A percentile compares a stretch with the other conserved stretches of the same genome.
Conservation (phyloP, 441 rosid species). For the Pelargonium exstipulatum region DNA sequence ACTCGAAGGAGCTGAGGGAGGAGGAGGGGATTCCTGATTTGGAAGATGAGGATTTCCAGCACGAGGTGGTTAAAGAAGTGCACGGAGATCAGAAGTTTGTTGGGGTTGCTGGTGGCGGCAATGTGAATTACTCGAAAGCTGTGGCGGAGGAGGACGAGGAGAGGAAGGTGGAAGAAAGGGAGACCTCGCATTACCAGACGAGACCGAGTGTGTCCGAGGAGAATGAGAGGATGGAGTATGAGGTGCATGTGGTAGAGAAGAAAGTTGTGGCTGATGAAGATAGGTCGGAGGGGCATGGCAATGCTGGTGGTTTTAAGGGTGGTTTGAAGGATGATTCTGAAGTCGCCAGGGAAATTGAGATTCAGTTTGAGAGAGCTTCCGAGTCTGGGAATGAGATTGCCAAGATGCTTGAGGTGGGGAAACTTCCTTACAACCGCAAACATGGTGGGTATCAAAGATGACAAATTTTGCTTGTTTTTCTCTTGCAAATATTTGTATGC, state of each 20-base stretch:
- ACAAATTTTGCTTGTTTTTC: neutral
- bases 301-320: conserved; percentile 31
- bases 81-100: conserved; percentile 43
- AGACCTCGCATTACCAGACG: conserved; percentile 47
- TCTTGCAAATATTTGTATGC: neutral
- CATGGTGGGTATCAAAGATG: conserved; percentile 35
- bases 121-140: conserved; percentile 21
- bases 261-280: conserved; percentile 46
- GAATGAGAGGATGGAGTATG: conserved; percentile 35
- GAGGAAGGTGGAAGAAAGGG: conserved; percentile 31
- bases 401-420: conserved; percentile 77
- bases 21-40: conserved; percentile 94
- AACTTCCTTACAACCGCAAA: conserved; percentile 66
- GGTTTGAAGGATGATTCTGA: conserved; percentile 39
- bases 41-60: conserved; percentile 63
- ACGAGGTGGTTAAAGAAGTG: conserved; percentile 73
- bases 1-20: conserved; percentile 75
- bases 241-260: conserved; percentile 60
- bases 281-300: conserved; percentile 38
- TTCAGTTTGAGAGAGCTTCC: conserved; percentile 70
- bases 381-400: conserved; percentile 75
- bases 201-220: conserved; percentile 49
- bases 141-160: conserved; percentile 18
- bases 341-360: conserved; percentile 61
- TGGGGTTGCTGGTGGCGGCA: conserved; percentile 19